Evolutionary conservation across 78 protist species (phyloP), one percentile per base, ranked within the genome.

Genomic region (Mastigamoeba balamuthi): DNA sequence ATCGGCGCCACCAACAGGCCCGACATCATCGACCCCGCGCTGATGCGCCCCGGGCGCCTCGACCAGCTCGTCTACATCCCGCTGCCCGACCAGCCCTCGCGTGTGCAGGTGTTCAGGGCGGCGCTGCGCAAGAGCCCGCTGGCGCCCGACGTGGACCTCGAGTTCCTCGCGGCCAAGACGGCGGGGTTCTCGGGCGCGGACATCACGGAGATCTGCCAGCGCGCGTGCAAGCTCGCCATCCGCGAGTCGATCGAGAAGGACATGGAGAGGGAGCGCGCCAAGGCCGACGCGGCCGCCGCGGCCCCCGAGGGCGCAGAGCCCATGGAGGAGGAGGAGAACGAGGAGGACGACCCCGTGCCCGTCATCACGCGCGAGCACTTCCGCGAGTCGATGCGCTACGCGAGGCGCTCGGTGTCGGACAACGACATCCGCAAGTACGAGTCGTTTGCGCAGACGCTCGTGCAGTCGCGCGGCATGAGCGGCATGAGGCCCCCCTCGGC

Each of bases 1-100:
- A 97, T 99, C 78, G 99, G 99, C 37, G 99, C 99, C 25, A 99
- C 99, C 52, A 99, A 99, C 94, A 66, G 99, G 17, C 99, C 99
- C 58, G 99, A 99, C 80, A 94, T 96, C 78, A 90, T 99, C 77
- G 99, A 99, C 83, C 96, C 99, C n/a, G 99, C 99, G 25, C 58
- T 99, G 17, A 66, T 97, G 77, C 92, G 99, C 42, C 99, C 99
- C 27, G 99, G 99, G 10, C 98, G 99, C 28, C 81, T 92, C 25
- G 95, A 92, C 72, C 99, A 97, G 93, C 90, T 99, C 48, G 88
- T 99, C 64, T 98, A 97, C 95, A 99, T 99, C 73, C 99, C 99
- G 25, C 92, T 99, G 66, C 99, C 99, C 68, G 99, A 99, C 74
- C 64, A 80, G 66, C 88, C 69, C 27, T 85, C 97, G 25, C 92